Evolutionary conservation across 192 early-diverging fungal genomes (phyloP).

Genomic region (Umbelopsis isabellina): DNA sequence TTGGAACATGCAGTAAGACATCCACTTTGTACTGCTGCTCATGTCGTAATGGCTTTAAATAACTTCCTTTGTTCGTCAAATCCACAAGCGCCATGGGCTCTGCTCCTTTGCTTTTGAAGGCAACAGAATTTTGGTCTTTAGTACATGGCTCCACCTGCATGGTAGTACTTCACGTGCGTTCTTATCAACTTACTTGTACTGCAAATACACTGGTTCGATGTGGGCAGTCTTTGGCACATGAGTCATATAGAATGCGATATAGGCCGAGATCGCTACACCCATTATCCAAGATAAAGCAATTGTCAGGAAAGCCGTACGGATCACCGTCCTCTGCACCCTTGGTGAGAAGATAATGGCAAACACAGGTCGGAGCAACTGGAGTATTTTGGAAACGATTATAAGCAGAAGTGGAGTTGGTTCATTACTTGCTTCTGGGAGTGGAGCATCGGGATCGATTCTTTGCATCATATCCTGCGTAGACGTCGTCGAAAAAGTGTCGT

Average conservation of each 20-base stretch:
- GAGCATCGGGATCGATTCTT: not conserved
- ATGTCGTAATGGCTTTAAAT: slow-evolving; percentile 32
- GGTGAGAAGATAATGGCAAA: slow-evolving; percentile 31
- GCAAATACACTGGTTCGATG: slow-evolving; percentile 34
- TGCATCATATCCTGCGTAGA: slow-evolving; percentile 13
- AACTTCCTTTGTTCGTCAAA: slow-evolving; percentile 8
- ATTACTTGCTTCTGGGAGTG: not conserved
- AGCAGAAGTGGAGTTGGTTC: slow-evolving; percentile 5
- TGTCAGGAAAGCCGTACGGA: slow-evolving; percentile 24
- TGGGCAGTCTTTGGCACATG: slow-evolving; percentile 36
- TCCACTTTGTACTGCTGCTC: slow-evolving; percentile 37
- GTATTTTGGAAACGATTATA: not conserved
- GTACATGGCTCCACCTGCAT: not conserved
- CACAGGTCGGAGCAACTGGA: slow-evolving; percentile 22
- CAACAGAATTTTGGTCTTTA: not conserved
- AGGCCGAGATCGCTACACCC: slow-evolving; percentile 30
- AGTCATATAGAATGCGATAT: slow-evolving; percentile 37
- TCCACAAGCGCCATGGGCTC: not conserved
- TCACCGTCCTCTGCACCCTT: slow-evolving; percentile 28
- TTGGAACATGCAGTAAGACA: slow-evolving; percentile 35
- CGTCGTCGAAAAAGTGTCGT: not conserved
- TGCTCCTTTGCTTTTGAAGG: not conserved
- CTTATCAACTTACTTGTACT: slow-evolving; percentile 23
- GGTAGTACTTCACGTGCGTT: not conserved
- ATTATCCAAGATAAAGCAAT: slow-evolving; percentile 34